Conservation (phyloP, 2,329 filamentous ascomycete species). For the Ophiostoma populinum region DNA sequence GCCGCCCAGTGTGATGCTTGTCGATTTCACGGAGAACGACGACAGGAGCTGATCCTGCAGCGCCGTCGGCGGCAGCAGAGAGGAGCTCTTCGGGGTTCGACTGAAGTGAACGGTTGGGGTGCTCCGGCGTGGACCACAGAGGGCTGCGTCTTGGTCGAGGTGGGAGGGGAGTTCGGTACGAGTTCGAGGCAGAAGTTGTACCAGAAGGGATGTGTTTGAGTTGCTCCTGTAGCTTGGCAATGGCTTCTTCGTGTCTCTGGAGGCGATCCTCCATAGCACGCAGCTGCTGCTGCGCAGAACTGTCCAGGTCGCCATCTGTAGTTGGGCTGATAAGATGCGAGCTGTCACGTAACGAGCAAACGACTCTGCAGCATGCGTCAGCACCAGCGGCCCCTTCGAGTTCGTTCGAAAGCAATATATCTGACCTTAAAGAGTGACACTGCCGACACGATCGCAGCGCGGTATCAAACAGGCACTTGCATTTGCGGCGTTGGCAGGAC, state of each 20-base stretch:
- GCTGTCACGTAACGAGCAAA: neutral
- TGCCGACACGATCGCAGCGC: constrained; percentile 1
- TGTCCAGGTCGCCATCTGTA: neutral
- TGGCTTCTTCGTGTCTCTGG: neutral
- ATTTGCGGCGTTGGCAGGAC: constrained; percentile 1
- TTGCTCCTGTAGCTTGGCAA: constrained; percentile 1
- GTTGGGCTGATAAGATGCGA: constrained; percentile 2
- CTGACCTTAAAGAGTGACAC: neutral
- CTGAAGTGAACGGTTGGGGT: neutral
- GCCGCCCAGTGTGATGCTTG: constrained; percentile 1
- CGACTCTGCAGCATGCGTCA: neutral
- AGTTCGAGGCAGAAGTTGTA: neutral
- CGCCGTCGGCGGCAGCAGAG: constrained; percentile 1
- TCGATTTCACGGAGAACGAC: constrained; percentile 1
- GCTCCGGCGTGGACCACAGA: neutral
- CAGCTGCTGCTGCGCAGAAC: neutral
- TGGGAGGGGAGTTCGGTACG: neutral
- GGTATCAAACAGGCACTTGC: constrained; percentile 1
- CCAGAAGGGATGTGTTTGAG: neutral
- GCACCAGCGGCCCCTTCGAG: too few relatives aligned
- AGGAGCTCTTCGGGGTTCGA: constrained; percentile 1
- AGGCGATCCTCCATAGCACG: constrained; percentile 1
- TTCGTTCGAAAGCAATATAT: too few relatives aligned
- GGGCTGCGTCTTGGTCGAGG: neutral
- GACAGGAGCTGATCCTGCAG: neutral